Evolutionary conservation across 2,329 filamentous ascomycete genomes (phyloP).

Genomic region (Verticillium albo-atrum): DNA sequence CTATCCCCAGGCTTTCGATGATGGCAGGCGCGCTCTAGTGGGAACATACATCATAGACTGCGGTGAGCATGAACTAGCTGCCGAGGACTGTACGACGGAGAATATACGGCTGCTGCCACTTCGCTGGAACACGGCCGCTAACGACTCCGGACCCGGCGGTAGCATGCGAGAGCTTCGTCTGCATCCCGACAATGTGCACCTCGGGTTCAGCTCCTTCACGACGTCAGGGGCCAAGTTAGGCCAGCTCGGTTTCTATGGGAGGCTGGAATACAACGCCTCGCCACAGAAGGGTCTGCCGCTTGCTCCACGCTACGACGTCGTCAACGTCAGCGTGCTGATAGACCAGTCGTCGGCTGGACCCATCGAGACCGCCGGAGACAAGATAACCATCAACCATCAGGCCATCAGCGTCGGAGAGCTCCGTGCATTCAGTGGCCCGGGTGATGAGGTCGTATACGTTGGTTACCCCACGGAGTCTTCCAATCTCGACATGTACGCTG

Average conservation of each 20-base stretch:
- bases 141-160: conserved; percentile 13
- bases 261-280: conserved; percentile 29
- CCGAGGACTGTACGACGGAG: conserved; percentile 27
- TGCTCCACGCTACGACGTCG: conserved; percentile 27
- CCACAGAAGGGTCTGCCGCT: conserved; percentile 21
- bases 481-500: conserved; percentile 36
- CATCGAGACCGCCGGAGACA: conserved; percentile 16
- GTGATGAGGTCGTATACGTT: conserved; percentile 30
- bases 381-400: conserved; percentile 21
- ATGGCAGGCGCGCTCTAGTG: conserved; percentile 28
- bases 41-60: conserved; percentile 28
- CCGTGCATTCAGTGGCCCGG: conserved; percentile 33
- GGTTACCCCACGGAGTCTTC: conserved; percentile 28
- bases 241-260: conserved; percentile 21
- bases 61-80: conserved; percentile 22
- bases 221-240: conserved; percentile 7
- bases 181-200: conserved; percentile 33
- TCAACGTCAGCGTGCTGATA: conserved; percentile 26
- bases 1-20: conserved; percentile 38
- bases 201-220: conserved; percentile 30
- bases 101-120: conserved; percentile 31
- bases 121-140: conserved; percentile 18
- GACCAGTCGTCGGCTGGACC: conserved; percentile 14
- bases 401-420: conserved; percentile 32
- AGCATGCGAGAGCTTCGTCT: conserved; percentile 32